A percentile compares a stretch with the other conserved stretches of the same genome.
These are phyloP conservation scores for Trypanosoma congolense DNA, from an alignment of 208 protist genomes.

Conservation along the genomic window DNA sequence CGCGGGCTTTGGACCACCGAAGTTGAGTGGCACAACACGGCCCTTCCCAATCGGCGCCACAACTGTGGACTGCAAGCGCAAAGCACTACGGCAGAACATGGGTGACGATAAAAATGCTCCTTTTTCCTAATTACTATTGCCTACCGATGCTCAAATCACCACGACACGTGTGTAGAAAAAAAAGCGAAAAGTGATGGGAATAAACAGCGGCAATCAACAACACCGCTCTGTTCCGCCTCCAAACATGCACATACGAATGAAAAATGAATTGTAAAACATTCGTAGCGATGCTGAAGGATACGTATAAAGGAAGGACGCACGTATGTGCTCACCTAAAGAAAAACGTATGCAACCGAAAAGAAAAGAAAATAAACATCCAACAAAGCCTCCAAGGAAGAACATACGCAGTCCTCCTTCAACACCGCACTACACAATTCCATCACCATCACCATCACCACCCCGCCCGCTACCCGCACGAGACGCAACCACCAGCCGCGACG, in stretches of 20 bases:
- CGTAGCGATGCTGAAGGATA: too few relatives aligned
- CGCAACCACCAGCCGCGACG: constrained; percentile 15
- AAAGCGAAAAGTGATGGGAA: constrained; percentile 13
- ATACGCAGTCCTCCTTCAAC: constrained; percentile 4
- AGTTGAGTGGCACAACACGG: constrained; percentile 75
- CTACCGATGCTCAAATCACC: neutral
- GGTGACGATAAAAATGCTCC: neutral
- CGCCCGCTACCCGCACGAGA: constrained; percentile 12
- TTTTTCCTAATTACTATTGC: neutral
- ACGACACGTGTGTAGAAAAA: neutral
- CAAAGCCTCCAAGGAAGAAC: too few relatives aligned
- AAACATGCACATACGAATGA: too few relatives aligned
- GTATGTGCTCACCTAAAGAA: too few relatives aligned
- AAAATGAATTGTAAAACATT: too few relatives aligned
- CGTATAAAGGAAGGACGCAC: too few relatives aligned
- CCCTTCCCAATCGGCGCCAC: constrained; percentile 69
- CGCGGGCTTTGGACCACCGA: constrained; percentile 68
- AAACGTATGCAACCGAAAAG: too few relatives aligned
- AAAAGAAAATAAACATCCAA: too few relatives aligned
- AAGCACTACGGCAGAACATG: constrained; percentile 65
- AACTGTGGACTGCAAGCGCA: constrained; percentile 52
- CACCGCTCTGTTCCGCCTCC: too few relatives aligned
- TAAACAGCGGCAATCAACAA: too few relatives aligned
- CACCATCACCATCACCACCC: too few relatives aligned
- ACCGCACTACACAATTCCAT: neutral